Evolutionary conservation across 805 yeast genomes (phyloP), one percentile per base, ranked within the genome.

Genomic region (Sugiyamaella qingdaonensis): DNA sequence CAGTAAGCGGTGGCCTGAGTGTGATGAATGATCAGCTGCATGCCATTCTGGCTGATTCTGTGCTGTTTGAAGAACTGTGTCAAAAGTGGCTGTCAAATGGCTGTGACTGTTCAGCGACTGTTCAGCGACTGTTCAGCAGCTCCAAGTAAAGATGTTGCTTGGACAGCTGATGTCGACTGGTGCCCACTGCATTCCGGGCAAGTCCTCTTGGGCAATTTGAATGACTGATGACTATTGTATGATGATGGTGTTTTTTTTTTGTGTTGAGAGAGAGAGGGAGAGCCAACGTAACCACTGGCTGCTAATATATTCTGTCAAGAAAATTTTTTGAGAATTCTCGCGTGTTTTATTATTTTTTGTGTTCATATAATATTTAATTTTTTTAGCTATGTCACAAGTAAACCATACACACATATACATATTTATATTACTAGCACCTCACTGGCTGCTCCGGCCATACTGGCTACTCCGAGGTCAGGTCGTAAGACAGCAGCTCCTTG

Each of bases 401-500:
- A 39, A n/a, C 16, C 13, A 39, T 39, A 39, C 13, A 14, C 16
- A 34, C 16, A 34, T 34, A 4, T 34, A 34, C 16, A 34, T 34
- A 34, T 4, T n/a, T 34, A 34, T 34, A 34, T 34, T 34, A 34
- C 5, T n/a, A 13, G 16, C 35, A 34, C 3, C 29, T 24, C 29
- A 4, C 29, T 3, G 3, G 29, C 29, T 24, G 3, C 29, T 24
- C 7, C 9, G 13, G 35, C 13, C 13, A 43, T 19, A 14, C n/a
- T 16, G 10, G 14, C 10, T 44, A 41, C 9, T 13, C 46, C 14
- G 18, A 24, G 18, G 52, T 21, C 34, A 59, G 53, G 29, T 59
- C 60, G 46, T 59, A 59, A 14, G 53, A 35, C 21, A 60, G 53
- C 31, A 60, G 53, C 35, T 62, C 61, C 41, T 53, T 43, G 7